These are phyloP conservation scores for Phlegmacium glaucopus DNA, from an alignment of 768 basidiomycete species.

Conservation along the genomic window DNA sequence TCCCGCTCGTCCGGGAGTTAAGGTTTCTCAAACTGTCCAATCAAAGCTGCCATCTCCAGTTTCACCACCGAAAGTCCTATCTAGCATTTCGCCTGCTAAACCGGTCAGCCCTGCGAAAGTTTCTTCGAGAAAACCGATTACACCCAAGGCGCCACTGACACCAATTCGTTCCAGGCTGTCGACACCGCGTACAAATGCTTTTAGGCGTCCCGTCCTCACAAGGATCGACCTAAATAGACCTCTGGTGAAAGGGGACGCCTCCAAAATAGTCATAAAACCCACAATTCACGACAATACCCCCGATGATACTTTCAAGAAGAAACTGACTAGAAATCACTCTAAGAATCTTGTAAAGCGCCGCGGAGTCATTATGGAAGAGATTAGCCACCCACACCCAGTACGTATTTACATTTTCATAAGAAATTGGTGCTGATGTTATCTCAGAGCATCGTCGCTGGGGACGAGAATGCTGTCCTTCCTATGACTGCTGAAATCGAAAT, in stretches of 20 bases:
- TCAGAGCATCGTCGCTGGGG: no score
- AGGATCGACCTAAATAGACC: background rate
- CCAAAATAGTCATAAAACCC: background rate
- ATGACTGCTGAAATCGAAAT: background rate
- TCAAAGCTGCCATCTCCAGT: background rate
- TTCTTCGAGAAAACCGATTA: background rate
- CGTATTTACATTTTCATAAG: background rate
- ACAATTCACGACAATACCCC: background rate
- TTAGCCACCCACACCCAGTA: constrained; percentile 1
- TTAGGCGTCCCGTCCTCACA: constrained; percentile 1
- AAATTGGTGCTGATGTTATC: background rate
- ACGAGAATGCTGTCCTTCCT: background rate
- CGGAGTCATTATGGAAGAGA: constrained; percentile 18
- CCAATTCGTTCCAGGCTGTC: constrained; percentile 9
- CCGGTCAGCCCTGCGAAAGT: background rate
- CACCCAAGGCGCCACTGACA: background rate
- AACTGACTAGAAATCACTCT: constrained; percentile 5
- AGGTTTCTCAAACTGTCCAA: background rate
- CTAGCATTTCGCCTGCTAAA: background rate
- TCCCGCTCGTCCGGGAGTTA: background rate
- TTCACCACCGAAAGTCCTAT: background rate
- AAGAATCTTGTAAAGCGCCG: constrained; percentile 19
- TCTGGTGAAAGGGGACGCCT: background rate
- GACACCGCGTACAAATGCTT: background rate
- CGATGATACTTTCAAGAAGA: background rate